phyloP scores from a whole-genome alignment of 495 filamentous ascomycete genomes.

The Xylaria flabelliformis region DNA sequence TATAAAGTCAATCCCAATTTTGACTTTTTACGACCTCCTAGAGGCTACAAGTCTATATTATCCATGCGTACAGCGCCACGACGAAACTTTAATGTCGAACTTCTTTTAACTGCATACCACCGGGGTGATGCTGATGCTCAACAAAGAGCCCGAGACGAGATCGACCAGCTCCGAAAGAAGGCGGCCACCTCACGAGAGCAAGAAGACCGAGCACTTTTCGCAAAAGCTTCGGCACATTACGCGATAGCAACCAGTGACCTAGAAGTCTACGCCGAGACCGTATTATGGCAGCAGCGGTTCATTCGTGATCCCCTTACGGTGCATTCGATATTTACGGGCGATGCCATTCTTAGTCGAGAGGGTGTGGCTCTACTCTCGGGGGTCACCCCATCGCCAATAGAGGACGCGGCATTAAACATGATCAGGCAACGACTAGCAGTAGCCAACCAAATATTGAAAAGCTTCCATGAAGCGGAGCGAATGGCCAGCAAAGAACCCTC shows the following conservation, averaged over 20 bases:
- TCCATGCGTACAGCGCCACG: constrained; percentile 20
- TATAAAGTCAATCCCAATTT: constrained; percentile 26
- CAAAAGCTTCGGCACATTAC: constrained; percentile 35
- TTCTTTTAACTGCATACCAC: constrained; percentile 25
- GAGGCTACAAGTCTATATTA: constrained; percentile 9
- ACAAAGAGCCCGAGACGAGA: constrained; percentile 20
- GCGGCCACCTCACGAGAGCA: constrained; percentile 33
- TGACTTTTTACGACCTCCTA: constrained; percentile 28
- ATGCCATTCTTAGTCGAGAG: constrained; percentile 28
- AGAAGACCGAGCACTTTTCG: constrained; percentile 37
- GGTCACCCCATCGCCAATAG: constrained; percentile 21
- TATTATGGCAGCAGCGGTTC: constrained; percentile 42
- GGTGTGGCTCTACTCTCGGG: constrained; percentile 38
- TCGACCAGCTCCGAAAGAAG: constrained; percentile 34
- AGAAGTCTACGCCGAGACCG: constrained; percentile 34
- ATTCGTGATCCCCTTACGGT: constrained; percentile 40
- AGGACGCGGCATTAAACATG: constrained; percentile 24
- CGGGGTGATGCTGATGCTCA: constrained; percentile 27
- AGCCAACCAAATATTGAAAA: constrained; percentile 24
- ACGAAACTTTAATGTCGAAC: constrained; percentile 32
- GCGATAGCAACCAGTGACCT: constrained; percentile 42
- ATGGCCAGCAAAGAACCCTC: constrained; percentile 29
- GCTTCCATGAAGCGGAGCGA: constrained; percentile 25
- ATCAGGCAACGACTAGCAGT: constrained; percentile 24
- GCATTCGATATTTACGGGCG: constrained; percentile 27